Evolutionary conservation across 1,284 basidiomycete species (phyloP).

Genomic region (Sanghuangporus sanghuang): DNA sequence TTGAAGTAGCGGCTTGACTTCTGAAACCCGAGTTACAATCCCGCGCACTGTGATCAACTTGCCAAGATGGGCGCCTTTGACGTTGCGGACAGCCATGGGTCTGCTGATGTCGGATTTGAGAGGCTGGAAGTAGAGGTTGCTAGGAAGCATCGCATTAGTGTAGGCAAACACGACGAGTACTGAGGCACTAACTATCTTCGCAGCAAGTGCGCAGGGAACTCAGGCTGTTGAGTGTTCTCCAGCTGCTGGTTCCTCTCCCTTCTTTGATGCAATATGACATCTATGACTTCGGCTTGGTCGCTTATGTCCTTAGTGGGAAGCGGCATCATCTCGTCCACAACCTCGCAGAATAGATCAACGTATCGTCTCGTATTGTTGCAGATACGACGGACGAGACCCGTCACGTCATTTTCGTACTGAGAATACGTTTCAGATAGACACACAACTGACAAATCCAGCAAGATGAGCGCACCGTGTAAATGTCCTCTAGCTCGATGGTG

Average conservation of each 20-base stretch:
- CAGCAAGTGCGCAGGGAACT: slow-evolving; percentile 87
- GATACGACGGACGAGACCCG: slow-evolving; percentile 72
- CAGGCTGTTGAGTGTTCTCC: slow-evolving; percentile 55
- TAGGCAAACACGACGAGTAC: neutral
- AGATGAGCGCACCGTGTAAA: slow-evolving; percentile 48
- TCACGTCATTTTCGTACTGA: slow-evolving; percentile 62
- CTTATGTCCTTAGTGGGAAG: slow-evolving; percentile 84
- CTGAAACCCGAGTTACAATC: slow-evolving; percentile 97
- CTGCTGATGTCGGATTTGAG: slow-evolving; percentile 51
- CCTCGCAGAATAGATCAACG: slow-evolving; percentile 84
- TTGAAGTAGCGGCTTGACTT: slow-evolving; percentile 95
- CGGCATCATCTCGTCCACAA: slow-evolving; percentile 87
- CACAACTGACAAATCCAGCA: neutral
- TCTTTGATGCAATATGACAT: slow-evolving; percentile 92
- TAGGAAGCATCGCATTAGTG: slow-evolving; percentile 28
- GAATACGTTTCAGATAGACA: neutral
- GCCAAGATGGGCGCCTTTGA: slow-evolving; percentile 83
- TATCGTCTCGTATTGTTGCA: slow-evolving; percentile 87
- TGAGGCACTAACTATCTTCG: slow-evolving; percentile 80
- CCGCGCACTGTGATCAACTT: slow-evolving; percentile 94
- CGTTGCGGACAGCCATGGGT: slow-evolving; percentile 86
- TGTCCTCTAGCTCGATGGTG: slow-evolving; percentile 77
- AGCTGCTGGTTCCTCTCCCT: slow-evolving; percentile 80
- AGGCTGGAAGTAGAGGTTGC: slow-evolving; percentile 92
- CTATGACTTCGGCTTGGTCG: slow-evolving; percentile 87